Conservation (phyloP, 192 early-diverging fungal species). For the Coemansia sp. region DNA sequence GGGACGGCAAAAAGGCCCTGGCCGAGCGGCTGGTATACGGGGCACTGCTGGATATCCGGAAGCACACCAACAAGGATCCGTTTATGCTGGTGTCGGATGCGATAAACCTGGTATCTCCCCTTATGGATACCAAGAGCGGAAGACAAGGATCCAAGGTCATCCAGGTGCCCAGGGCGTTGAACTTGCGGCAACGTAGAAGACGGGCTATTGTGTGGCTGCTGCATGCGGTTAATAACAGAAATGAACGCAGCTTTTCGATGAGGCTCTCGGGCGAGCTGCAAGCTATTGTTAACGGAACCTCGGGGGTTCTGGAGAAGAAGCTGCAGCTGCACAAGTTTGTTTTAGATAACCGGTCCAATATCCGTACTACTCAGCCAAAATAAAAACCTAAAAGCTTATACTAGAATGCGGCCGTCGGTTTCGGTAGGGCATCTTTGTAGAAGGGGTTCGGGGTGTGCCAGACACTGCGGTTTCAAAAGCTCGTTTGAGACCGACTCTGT, state of each 20-base stretch:
- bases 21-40: constrained; percentile 66
- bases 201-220: constrained; percentile 85
- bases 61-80: constrained; percentile 64
- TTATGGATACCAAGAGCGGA: constrained; percentile 67
- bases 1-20: constrained; percentile 82
- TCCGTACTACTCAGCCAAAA: constrained; percentile 25
- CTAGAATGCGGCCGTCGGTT: no score
- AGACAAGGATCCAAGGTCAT: constrained; percentile 81
- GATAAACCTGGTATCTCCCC: constrained; percentile 68
- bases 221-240: constrained; percentile 65
- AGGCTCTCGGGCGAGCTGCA: constrained; percentile 76
- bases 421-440: no score
- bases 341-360: constrained; percentile 76
- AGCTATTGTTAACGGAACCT: constrained; percentile 73
- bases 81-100: constrained; percentile 65
- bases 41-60: constrained; percentile 67
- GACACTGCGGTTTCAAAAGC: neutral
- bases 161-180: constrained; percentile 75
- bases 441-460: no score
- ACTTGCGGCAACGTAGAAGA: constrained; percentile 69
- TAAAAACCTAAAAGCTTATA: neutral
- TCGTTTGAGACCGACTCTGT: constrained; percentile 22
- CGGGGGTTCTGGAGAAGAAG: constrained; percentile 70
- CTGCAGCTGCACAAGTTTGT: constrained; percentile 75
- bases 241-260: constrained; percentile 64